Conservation (phyloP, 148 eudicot genomes). For the Camellia sinensis region DNA sequence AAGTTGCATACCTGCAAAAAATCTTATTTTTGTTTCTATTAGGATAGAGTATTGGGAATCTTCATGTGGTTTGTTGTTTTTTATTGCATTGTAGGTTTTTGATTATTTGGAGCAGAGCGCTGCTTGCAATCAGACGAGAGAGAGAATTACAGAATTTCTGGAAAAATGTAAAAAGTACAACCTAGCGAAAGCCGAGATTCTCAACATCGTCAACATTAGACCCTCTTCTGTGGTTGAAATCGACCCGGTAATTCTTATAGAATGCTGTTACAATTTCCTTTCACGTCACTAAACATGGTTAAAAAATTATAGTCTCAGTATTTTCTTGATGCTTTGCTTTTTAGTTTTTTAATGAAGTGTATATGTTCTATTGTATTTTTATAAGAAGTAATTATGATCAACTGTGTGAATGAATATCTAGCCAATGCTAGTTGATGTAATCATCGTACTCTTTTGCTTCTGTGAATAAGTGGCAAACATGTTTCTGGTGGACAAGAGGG, state of each 20-base stretch:
- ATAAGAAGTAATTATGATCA: neutral
- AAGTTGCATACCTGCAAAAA: constrained; percentile 28
- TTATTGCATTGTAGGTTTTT: constrained; percentile 54
- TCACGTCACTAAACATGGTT: neutral
- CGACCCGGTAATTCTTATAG: constrained; percentile 44
- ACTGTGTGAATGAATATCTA: neutral
- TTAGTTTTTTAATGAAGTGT: constrained; percentile 6
- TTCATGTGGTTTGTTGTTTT: neutral
- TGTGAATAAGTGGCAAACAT: neutral
- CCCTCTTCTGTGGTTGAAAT: constrained; percentile 55
- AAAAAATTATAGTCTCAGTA: no score
- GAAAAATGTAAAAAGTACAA: constrained; percentile 45
- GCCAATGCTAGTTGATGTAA: neutral
- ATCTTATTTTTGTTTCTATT: neutral
- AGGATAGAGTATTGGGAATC: neutral
- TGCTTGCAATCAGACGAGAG: constrained; percentile 63
- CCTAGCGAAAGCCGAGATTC: constrained; percentile 64
- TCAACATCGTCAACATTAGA: constrained; percentile 64
- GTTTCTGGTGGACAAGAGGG: neutral
- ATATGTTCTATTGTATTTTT: neutral
- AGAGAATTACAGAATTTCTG: constrained; percentile 40
- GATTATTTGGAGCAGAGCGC: constrained; percentile 68
- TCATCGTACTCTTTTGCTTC: neutral
- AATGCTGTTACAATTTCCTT: neutral
- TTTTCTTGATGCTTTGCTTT: neutral